Evolutionary conservation across 129 eudicot genomes (phyloP), one percentile per base, ranked within the genome.

Genomic region (Helianthus annuus): DNA sequence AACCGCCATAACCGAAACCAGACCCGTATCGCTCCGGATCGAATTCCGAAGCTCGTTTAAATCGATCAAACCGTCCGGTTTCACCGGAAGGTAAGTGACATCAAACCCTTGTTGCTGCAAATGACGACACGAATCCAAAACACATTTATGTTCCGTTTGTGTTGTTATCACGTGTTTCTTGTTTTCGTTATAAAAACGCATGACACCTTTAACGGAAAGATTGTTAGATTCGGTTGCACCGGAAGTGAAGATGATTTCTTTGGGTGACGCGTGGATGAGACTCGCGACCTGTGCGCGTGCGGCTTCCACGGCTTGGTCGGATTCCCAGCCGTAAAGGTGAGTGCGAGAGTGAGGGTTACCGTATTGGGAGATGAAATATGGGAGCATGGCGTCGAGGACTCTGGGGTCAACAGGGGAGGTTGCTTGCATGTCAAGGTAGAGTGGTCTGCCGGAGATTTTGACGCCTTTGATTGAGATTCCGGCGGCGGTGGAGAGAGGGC

Each of bases 321-420:
- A 90, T 73, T 94, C 99, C 99, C 97, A 94, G 40, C 97, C 97
- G 83, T 88, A 94, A 56, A 90, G 94, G 76, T 94, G 99, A 45
- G 99, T 94, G 0, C 99, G 97, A 9, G 97, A 90, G 70, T 94
- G 99, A 44, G 99, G 99, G 80, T 94, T 94, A 13, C 99, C 99
- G 68, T 48, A 94, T 1, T 80, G 97, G 9, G 97, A 88, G 69
- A 88, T 70, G 65, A 82, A 88, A 75, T 70, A 94, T 32, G 36
- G 99, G 17, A 94, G 96, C 99, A 94, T 94, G 40, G 97, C 93
- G 78, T 94, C 97, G 6, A 94, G 85, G 6, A 94, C 99, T 22
- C 97, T 70, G 3, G 99, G 97, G 81, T 94, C 99, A 14, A 94
- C 89, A 1, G 99, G 99, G n/a, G 99, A 84, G 5, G 99, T 94